These are phyloP conservation scores for Lablab purpureus DNA, from an alignment of 306 rosid species.

Conservation along the genomic window DNA sequence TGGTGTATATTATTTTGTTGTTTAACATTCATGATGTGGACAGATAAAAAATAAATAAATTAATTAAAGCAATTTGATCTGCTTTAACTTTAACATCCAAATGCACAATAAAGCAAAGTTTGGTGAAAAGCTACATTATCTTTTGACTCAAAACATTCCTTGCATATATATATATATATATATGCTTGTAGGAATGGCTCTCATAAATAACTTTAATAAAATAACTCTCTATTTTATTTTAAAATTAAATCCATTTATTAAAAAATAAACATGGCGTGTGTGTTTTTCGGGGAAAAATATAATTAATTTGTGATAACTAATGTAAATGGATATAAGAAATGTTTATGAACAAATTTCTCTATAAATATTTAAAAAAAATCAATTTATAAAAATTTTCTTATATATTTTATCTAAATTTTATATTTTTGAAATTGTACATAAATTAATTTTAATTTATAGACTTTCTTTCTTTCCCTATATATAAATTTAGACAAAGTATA, in stretches of 20 bases:
- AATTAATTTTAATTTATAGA: too few species aligned
- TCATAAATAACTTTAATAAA: neutral
- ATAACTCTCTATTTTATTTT: neutral
- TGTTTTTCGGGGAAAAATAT: neutral
- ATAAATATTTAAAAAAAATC: too few species aligned
- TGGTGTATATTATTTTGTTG: neutral
- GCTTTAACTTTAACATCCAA: constrained; percentile 1
- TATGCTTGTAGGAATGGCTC: neutral
- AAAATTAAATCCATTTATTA: neutral
- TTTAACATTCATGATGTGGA: neutral
- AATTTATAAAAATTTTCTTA: too few species aligned
- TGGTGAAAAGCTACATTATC: neutral
- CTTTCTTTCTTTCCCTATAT: too few species aligned
- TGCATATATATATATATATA: neutral
- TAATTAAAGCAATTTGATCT: neutral
- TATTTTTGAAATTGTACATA: too few species aligned
- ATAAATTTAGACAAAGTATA: too few species aligned
- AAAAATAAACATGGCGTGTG: neutral
- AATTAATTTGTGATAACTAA: neutral
- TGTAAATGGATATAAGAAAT: neutral
- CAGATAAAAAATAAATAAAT: neutral
- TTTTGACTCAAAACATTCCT: constrained; percentile 23
- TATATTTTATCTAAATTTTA: too few species aligned
- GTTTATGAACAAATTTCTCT: too few species aligned
- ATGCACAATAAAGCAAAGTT: neutral